Conservation (phyloP, 306 rosid species). For the Hippophae gyantsensis region DNA sequence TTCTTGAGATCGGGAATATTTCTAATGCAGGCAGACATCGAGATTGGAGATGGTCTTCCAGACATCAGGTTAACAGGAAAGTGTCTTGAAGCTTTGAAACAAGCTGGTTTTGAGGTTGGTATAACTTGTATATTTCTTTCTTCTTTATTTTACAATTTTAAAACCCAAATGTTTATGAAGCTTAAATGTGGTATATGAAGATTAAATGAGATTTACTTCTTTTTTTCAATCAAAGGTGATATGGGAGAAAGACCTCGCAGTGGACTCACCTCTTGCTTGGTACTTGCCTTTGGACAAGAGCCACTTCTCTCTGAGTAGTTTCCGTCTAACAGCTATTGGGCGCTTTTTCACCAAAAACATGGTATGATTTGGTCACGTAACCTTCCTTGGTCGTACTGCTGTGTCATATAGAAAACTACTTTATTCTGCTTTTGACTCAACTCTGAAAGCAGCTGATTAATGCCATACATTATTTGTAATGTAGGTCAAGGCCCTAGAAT, state of each 20-base stretch:
- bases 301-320: constrained; percentile 79
- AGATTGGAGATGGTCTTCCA: constrained; percentile 96
- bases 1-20: neutral
- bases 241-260: constrained; percentile 81
- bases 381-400: too few species aligned
- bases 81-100: constrained; percentile 82
- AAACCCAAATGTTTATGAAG: neutral
- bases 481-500: constrained; percentile 74
- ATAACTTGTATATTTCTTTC: constrained; percentile 1
- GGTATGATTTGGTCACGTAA: constrained; percentile 32
- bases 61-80: constrained; percentile 76
- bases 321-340: constrained; percentile 81
- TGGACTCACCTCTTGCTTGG: constrained; percentile 70
- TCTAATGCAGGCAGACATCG: constrained; percentile 64
- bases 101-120: constrained; percentile 95
- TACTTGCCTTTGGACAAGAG: constrained; percentile 85
- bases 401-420: neutral
- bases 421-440: neutral
- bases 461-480: neutral
- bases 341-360: constrained; percentile 72
- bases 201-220: neutral
- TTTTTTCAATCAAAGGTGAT: constrained; percentile 38
- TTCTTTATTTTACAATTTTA: neutral
- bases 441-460: constrained; percentile 3
- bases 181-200: neutral